Conservation (phyloP, 805 yeast genomes). For the Pichia nanzhaoensis region DNA sequence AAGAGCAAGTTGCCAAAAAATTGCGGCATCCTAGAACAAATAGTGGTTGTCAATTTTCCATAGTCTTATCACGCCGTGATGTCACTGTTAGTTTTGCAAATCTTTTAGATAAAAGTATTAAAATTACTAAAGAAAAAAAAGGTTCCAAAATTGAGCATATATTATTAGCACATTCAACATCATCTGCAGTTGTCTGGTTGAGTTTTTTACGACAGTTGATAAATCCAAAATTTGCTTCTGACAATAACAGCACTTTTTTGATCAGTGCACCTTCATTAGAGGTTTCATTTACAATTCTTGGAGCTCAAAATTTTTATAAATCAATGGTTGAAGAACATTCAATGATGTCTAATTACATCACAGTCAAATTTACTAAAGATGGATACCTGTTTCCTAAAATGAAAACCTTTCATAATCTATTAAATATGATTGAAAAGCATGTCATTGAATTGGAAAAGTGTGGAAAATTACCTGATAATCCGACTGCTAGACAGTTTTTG, state of each 20-base stretch:
- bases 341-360: not conserved
- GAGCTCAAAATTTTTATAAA: not conserved
- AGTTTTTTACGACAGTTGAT: constrained; percentile 46
- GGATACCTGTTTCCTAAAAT: constrained; percentile 25
- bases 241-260: constrained; percentile 12
- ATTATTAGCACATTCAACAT: constrained; percentile 45
- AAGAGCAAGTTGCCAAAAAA: not conserved
- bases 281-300: constrained; percentile 30
- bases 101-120: constrained; percentile 62
- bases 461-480: constrained; percentile 4
- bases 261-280: constrained; percentile 42
- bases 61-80: constrained; percentile 14
- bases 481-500: constrained; percentile 14
- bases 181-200: constrained; percentile 58
- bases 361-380: constrained; percentile 4
- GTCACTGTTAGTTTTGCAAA: constrained; percentile 51
- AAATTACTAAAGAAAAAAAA: constrained; percentile 31
- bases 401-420: constrained; percentile 33
- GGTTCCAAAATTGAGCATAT: constrained; percentile 34
- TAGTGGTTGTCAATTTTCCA: constrained; percentile 14
- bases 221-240: constrained; percentile 22
- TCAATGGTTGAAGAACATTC: not conserved
- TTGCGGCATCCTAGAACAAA: not conserved
- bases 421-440: constrained; percentile 31
- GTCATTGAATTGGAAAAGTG: constrained; percentile 18